Percentiles rank a stretch among this genome's conserved stretches.
Evolutionary conservation across 2,329 filamentous ascomycete genomes (phyloP).

Genomic region (Tolypocladium pustulatum): DNA sequence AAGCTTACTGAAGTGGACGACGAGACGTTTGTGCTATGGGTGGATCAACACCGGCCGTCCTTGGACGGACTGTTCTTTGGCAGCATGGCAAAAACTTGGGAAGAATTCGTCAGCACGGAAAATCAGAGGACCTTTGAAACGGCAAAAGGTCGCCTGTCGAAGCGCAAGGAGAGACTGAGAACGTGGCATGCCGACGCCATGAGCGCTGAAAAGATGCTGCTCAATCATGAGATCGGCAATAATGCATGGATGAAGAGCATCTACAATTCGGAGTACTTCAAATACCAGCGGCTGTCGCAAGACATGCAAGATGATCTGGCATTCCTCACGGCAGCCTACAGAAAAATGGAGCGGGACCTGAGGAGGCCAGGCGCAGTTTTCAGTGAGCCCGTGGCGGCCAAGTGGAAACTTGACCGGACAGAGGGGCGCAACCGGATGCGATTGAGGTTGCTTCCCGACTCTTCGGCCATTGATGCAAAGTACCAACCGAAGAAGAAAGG

Average conservation of each 20-base stretch:
- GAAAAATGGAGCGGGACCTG: conserved; percentile 69
- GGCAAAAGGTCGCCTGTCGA: conserved; percentile 57
- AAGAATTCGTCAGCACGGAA: conserved; percentile 73
- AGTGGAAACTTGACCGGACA: conserved; percentile 91
- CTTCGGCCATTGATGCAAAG: conserved; percentile 53
- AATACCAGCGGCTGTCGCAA: conserved; percentile 78
- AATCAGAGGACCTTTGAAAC: conserved; percentile 73
- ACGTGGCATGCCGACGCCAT: conserved; percentile 66
- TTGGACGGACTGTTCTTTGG: conserved; percentile 77
- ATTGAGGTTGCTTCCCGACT: conserved; percentile 73
- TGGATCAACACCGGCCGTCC: conserved; percentile 68
- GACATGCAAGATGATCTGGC: conserved; percentile 85
- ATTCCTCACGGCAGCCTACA: conserved; percentile 66
- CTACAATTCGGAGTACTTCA: conserved; percentile 81
- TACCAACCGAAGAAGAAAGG: conserved; percentile 76
- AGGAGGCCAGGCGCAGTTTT: conserved; percentile 74
- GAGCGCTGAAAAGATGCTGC: conserved; percentile 58
- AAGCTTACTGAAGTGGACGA: conserved; percentile 83
- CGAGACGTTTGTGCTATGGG: conserved; percentile 77
- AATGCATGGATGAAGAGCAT: conserved; percentile 94
- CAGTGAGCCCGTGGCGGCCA: conserved; percentile 50
- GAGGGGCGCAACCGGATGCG: conserved; percentile 95
- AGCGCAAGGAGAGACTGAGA: conserved; percentile 72
- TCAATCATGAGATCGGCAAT: conserved; percentile 78
- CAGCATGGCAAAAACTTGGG: conserved; percentile 73